Evolutionary conservation across 768 basidiomycete species (phyloP).

Genomic region (Suillus americanus): DNA sequence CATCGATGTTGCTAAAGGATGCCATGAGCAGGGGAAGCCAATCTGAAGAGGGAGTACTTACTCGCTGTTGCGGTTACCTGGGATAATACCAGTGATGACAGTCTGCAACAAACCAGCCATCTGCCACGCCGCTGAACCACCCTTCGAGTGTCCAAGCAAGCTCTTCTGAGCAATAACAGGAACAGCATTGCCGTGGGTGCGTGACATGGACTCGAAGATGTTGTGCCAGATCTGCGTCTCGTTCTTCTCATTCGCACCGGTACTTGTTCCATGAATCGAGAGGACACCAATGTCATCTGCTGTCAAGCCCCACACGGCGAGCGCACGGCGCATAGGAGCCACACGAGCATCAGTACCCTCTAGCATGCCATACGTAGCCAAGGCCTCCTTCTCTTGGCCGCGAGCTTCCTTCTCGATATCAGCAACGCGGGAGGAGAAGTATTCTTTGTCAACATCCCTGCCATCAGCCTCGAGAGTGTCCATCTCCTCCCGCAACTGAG

Average conservation of each 20-base stretch:
- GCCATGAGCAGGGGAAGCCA: slow-evolving; percentile 1
- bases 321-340: slow-evolving; percentile 89
- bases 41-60: slow-evolving; percentile 43
- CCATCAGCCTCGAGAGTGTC: slow-evolving; percentile 56
- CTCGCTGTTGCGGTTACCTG: slow-evolving; percentile 96
- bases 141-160: slow-evolving; percentile 96
- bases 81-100: slow-evolving; percentile 81
- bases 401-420: slow-evolving; percentile 89
- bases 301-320: slow-evolving; percentile 95
- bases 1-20: slow-evolving; percentile 79
- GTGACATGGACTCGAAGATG: slow-evolving; percentile 83
- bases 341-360: slow-evolving; percentile 83
- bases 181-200: slow-evolving; percentile 94
- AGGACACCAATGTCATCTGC: slow-evolving; percentile 91
- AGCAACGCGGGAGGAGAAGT: slow-evolving; percentile 72
- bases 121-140: slow-evolving; percentile 98
- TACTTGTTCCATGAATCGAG: slow-evolving; percentile 89
- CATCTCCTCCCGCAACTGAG: slow-evolving; percentile 79
- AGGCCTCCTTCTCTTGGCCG: slow-evolving; percentile 89
- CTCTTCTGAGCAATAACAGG: slow-evolving; percentile 98
- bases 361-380: slow-evolving; percentile 95
- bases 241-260: slow-evolving; percentile 92
- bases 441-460: slow-evolving; percentile 58
- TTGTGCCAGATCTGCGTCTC: slow-evolving; percentile 98
- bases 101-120: slow-evolving; percentile 90